These are phyloP conservation scores for Heliamphora exappendiculata DNA, from an alignment of 148 eudicot genomes.

Conservation along the genomic window DNA sequence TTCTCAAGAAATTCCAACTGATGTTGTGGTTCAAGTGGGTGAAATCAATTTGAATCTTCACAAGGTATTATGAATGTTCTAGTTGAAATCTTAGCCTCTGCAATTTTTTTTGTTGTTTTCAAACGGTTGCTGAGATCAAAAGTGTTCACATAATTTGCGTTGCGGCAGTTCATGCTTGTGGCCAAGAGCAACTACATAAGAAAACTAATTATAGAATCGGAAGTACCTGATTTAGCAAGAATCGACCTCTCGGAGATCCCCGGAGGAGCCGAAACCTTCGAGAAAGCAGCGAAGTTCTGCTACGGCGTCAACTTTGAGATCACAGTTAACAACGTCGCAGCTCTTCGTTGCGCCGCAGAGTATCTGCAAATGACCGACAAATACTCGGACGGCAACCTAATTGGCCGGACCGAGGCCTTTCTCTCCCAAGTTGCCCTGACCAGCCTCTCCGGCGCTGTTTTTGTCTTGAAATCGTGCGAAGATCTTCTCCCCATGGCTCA, in stretches of 20 bases:
- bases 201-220: constrained; percentile 55
- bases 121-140: background rate
- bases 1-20: constrained; percentile 86
- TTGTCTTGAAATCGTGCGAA: constrained; percentile 73
- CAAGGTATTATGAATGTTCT: constrained; percentile 43
- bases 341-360: constrained; percentile 87
- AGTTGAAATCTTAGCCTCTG: background rate
- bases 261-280: constrained; percentile 80
- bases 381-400: constrained; percentile 66
- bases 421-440: constrained; percentile 72
- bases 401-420: constrained; percentile 77
- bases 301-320: constrained; percentile 97
- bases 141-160: background rate
- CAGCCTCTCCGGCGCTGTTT: constrained; percentile 69
- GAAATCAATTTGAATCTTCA: constrained; percentile 67
- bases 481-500: constrained; percentile 67
- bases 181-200: constrained; percentile 94
- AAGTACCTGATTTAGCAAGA: constrained; percentile 49
- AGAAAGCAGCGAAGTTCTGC: constrained; percentile 88
- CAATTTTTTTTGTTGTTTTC: too few relatives aligned
- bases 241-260: constrained; percentile 76
- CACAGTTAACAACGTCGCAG: constrained; percentile 84
- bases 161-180: constrained; percentile 74
- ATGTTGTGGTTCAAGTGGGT: constrained; percentile 59
- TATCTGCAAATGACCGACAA: constrained; percentile 79